Base-by-base conservation (phyloP, 2,329 filamentous ascomycete species). In the Colletotrichum lindemuthianum region DNA sequence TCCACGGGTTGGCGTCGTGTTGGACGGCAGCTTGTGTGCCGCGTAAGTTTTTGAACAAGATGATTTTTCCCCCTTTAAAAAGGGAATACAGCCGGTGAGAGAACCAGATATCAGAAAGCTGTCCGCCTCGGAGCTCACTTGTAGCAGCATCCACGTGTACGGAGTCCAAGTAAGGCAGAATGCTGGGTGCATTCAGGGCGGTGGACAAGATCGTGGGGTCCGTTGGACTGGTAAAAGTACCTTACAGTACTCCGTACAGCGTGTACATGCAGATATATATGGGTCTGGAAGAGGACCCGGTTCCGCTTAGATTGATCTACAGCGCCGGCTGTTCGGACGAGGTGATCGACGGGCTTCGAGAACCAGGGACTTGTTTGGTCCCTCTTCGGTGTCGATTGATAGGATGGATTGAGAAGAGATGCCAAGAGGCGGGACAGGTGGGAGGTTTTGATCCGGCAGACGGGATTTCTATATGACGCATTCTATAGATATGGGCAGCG, bases 261-360 rank as follows among this genome's bases (percentile, higher is more conserved):
- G 37, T 13, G 37, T 40, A n/a, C 43, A 15, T 11, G 24, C n/a
- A 32, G 54, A 36, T 11, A 47, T 44, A 24, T 13, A 47, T 37
- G 43, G 15, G 49, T 24, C n/a, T 49, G 39, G 4, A 48, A n/a
- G 40, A n/a, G 32, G 5, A 12, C 37, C 36, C 57, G 56, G 50
- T 65, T 60, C 50, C 61, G 50, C 33, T 45, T 61, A 61, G 12
- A 61, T 41, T 65, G 49, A 61, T 61, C 58, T 65, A 44, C 61
- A 39, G 33, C 49, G 50, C 45, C 32, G 50, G 50, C 50, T 45
- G 45, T 55, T 56, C 57, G 61, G 61, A 61, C 59, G 50, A 40
- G 39, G 50, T n/a, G 13, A 12, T n/a, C 32, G 32, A 24, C 24
- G 24, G 24, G 4, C 24, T 56, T 65, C 45, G 36, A 39, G 50